phyloP scores from a whole-genome alignment of 441 rosid species.

The Pelargonium cotyledonis region DNA sequence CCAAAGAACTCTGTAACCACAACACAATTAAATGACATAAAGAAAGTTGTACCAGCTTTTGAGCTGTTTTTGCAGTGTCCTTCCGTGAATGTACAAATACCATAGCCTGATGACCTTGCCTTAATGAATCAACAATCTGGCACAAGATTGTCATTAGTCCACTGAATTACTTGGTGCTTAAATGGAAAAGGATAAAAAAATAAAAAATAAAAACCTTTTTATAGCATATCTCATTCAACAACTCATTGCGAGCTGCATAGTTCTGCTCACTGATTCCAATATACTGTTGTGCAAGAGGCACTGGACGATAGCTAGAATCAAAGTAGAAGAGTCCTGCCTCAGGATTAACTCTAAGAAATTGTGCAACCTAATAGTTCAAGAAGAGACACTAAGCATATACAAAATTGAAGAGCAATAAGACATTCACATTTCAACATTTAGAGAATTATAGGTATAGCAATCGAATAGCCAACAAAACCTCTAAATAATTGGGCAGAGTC shows the following conservation, averaged over 20 bases:
- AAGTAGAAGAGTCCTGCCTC: slow-evolving; percentile 92
- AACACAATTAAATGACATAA: slow-evolving; percentile 13
- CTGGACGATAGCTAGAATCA: slow-evolving; percentile 98
- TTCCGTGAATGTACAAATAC: slow-evolving; percentile 96
- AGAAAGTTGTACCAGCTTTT: slow-evolving; percentile 54
- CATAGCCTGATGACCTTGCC: slow-evolving; percentile 96
- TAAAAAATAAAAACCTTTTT: slow-evolving; percentile 49
- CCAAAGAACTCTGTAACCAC: slow-evolving; percentile 13
- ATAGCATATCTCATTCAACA: slow-evolving; percentile 90
- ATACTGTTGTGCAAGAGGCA: slow-evolving; percentile 96
- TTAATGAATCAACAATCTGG: slow-evolving; percentile 81
- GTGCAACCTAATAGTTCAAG: slow-evolving; percentile 68
- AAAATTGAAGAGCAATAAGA: slow-evolving; percentile 5
- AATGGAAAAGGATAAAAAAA: slow-evolving; percentile 11
- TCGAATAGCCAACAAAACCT: slow-evolving; percentile 39
- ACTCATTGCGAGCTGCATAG: slow-evolving; percentile 73
- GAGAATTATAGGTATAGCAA: slow-evolving; percentile 11
- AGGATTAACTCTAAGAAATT: slow-evolving; percentile 88
- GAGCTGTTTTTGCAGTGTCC: slow-evolving; percentile 96
- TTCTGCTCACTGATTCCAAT: slow-evolving; percentile 95
- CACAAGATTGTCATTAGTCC: slow-evolving; percentile 23
- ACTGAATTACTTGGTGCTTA: slow-evolving; percentile 21
- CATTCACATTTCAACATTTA: slow-evolving; percentile 3
- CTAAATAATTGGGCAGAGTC: slow-evolving; percentile 86
- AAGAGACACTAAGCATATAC: slow-evolving; percentile 13